Evolutionary conservation across 1,284 basidiomycete genomes (phyloP), one percentile per base, ranked within the genome.

Genomic region (Ustilago tritici): DNA sequence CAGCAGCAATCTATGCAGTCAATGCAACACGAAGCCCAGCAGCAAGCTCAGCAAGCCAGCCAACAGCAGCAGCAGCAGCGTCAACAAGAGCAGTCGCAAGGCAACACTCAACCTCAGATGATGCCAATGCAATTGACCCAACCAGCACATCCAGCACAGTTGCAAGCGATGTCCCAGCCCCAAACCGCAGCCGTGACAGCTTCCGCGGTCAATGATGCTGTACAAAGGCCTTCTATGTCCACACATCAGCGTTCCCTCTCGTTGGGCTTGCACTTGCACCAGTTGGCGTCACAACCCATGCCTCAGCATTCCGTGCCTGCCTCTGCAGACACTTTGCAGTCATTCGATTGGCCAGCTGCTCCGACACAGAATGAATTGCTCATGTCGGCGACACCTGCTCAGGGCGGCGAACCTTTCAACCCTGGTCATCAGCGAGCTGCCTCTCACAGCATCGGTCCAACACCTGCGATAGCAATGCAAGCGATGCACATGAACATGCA

Each of bases 241-340:
- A 54, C 70, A n/a, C 76, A 78, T 56, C 76, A 78, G n/a, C 70
- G 76, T 9, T 78, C 76, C 8, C 41, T 70, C 3, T 78, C 76
- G 2, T 31, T 78, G 17, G 76, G 76, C 11, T 6, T 78, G 40
- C 70, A 78, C 49, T 32, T 78, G 57, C 76, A 78, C 31, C 66
- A 73, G 41, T 17, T 78, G 38, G 50, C 67, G 4, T 64, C 67
- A 0, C 66, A 70, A 9, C 35, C 70, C 19, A 70, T 73, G 63
- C 65, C 67, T 23, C 70, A 66, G 55, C 70, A 73, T 2, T 68
- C 70, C 4, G 49, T 68, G 11, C 67, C 76, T 2, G 65, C 64
- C 23, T 70, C 67, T 12, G 70, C 76, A 9, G 61, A 70, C 19
- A 67, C 61, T 34, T 43, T 78, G 8, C 67, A 65, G 32, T 46